These are phyloP conservation scores for Fusarium siculi DNA, from an alignment of 2,329 filamentous ascomycete genomes.

Conservation along the genomic window DNA sequence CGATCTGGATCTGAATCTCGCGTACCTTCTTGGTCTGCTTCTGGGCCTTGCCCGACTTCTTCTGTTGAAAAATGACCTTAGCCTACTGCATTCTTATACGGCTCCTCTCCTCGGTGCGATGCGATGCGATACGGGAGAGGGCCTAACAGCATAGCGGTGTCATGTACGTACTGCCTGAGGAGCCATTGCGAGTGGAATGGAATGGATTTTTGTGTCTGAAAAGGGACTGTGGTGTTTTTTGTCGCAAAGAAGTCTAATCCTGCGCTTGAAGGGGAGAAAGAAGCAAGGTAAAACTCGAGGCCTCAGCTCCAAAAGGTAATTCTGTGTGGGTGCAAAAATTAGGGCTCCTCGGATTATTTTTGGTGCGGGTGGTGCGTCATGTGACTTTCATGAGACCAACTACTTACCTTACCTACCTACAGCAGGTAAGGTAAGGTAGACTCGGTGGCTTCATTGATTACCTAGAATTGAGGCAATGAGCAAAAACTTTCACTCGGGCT, in stretches of 20 bases:
- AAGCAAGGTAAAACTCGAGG: conserved; percentile 21
- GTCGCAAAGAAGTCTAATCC: conserved; percentile 80
- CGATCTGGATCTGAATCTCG: neutral
- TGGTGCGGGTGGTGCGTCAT: conserved; percentile 2
- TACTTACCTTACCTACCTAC: neutral
- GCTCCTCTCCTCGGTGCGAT: conserved; percentile 30
- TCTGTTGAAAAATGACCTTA: conserved; percentile 76
- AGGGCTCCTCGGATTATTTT: conserved; percentile 45
- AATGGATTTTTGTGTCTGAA: conserved; percentile 45
- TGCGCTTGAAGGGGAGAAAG: conserved; percentile 66
- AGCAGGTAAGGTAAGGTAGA: neutral
- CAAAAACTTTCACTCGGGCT: neutral
- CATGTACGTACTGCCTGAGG: conserved; percentile 85
- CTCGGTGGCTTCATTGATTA: neutral
- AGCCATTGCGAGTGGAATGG: conserved; percentile 74
- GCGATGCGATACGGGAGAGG: conserved; percentile 45
- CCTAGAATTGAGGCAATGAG: neutral
- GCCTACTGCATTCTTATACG: conserved; percentile 84
- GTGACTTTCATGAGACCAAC: neutral
- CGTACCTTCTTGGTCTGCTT: conserved; percentile 89
- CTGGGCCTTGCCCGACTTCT: conserved; percentile 76
- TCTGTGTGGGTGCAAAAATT: conserved; percentile 44
- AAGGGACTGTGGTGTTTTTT: conserved; percentile 43
- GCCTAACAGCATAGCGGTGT: conserved; percentile 93
- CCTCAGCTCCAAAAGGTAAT: conserved; percentile 1